Conservation (phyloP, 192 early-diverging fungal genomes). For the Entophlyctis luteolus region DNA sequence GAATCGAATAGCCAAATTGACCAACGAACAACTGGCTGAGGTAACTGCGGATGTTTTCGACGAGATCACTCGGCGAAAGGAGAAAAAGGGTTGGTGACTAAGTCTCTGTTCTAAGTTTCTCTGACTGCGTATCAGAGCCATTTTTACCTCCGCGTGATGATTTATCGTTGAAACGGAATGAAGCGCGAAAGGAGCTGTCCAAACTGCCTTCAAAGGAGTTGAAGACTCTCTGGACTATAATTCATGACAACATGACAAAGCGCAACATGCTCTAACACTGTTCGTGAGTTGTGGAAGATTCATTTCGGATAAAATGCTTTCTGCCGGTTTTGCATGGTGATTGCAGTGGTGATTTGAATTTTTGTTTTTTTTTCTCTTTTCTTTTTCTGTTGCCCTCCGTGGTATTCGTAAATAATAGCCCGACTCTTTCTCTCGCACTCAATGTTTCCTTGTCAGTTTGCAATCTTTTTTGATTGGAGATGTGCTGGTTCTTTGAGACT, state of each 20-base stretch:
- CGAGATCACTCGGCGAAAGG: constrained; percentile 27
- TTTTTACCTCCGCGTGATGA: constrained; percentile 26
- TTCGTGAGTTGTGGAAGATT: neutral
- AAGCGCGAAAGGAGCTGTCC: constrained; percentile 27
- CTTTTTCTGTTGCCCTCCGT: no score
- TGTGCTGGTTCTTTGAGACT: no score
- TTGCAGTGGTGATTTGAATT: no score
- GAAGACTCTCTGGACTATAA: constrained; percentile 27
- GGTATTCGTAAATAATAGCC: no score
- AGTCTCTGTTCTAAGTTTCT: neutral
- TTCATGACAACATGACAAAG: constrained; percentile 31
- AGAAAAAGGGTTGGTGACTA: constrained; percentile 18
- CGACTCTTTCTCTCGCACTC: no score
- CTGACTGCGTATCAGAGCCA: neutral
- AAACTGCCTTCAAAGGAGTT: constrained; percentile 27
- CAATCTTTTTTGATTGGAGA: no score
- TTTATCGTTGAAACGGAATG: constrained; percentile 27
- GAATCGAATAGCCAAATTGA: constrained; percentile 17
- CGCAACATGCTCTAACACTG: constrained; percentile 21
- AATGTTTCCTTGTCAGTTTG: no score
- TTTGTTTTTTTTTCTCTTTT: no score
- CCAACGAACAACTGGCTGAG: constrained; percentile 29
- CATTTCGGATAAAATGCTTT: no score
- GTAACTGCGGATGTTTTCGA: constrained; percentile 28
- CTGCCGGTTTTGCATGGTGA: no score